Evolutionary conservation across 2,329 filamentous ascomycete genomes (phyloP).

Genomic region (Teratosphaeriaceae sp.): DNA sequence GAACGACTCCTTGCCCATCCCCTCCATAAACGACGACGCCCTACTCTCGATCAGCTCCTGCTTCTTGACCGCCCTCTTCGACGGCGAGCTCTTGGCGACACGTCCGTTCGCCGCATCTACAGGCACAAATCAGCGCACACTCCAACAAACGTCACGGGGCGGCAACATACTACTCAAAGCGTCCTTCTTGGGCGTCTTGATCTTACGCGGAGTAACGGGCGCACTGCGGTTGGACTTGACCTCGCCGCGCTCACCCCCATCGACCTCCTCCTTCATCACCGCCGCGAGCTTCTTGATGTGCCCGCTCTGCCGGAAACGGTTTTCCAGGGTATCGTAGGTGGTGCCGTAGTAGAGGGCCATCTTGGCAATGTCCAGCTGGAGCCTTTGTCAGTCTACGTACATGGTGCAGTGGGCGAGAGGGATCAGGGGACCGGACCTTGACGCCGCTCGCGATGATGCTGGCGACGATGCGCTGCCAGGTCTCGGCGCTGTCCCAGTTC

Average conservation of each 20-base stretch:
- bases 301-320: slow-evolving; percentile 34
- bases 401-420: neutral
- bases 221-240: slow-evolving; percentile 17
- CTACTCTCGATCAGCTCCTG: slow-evolving; percentile 12
- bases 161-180: slow-evolving; percentile 16
- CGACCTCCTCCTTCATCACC: slow-evolving; percentile 20
- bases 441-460: slow-evolving; percentile 32
- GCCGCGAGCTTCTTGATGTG: slow-evolving; percentile 37
- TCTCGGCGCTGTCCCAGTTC: slow-evolving; percentile 32
- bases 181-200: slow-evolving; percentile 21
- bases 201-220: slow-evolving; percentile 19
- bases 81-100: slow-evolving; percentile 17
- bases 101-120: slow-evolving; percentile 14
- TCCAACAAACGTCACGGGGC: no score
- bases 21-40: slow-evolving; percentile 4
- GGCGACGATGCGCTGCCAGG: slow-evolving; percentile 35
- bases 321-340: slow-evolving; percentile 44
- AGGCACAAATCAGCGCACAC: no score
- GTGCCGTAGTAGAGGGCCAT: slow-evolving; percentile 42
- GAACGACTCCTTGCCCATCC: neutral
- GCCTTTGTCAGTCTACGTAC: neutral
- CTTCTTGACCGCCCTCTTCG: slow-evolving; percentile 17
- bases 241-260: slow-evolving; percentile 17
- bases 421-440: slow-evolving; percentile 21
- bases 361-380: slow-evolving; percentile 38